phyloP scores from a whole-genome alignment of 2,329 filamentous ascomycete species.

The Coccinonectria pachysandricola region DNA sequence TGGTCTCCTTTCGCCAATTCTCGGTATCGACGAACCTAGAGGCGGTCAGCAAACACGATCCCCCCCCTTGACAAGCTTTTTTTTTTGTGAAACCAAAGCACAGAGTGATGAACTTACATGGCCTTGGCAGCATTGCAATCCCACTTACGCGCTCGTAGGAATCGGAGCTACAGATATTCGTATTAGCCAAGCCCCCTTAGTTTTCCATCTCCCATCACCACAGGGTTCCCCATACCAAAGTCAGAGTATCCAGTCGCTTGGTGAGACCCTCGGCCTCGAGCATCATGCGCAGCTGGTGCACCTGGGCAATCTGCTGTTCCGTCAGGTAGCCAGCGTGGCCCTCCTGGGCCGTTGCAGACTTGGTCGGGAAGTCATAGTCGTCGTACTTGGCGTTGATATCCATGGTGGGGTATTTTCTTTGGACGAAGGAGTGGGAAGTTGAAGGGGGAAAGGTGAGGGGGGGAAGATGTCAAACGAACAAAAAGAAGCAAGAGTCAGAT shows the following conservation, averaged over 20 bases:
- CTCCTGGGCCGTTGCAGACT: conserved; percentile 54
- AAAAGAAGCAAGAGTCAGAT: conserved; percentile 1
- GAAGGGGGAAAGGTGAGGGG: conserved; percentile 4
- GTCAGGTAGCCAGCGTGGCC: conserved; percentile 88
- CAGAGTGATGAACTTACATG: too few relatives aligned
- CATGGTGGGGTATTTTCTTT: conserved; percentile 27
- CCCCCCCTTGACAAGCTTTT: too few relatives aligned
- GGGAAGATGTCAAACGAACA: conserved; percentile 6
- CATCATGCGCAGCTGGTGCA: conserved; percentile 72
- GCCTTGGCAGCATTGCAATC: conserved; percentile 72
- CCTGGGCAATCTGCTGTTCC: conserved; percentile 77
- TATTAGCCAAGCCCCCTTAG: conserved; percentile 1
- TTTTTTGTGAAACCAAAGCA: too few relatives aligned
- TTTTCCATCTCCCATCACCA: neutral
- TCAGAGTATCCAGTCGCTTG: conserved; percentile 83
- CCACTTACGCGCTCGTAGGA: conserved; percentile 91
- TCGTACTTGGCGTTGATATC: conserved; percentile 81
- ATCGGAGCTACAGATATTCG: conserved; percentile 54
- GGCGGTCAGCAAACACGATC: conserved; percentile 17
- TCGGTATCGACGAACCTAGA: conserved; percentile 82
- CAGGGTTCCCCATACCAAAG: conserved; percentile 47
- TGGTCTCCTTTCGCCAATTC: conserved; percentile 80
- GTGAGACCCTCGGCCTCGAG: conserved; percentile 77
- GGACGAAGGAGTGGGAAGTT: conserved; percentile 14
- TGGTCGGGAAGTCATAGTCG: conserved; percentile 85